phyloP scores from a whole-genome alignment of 108 stramenopile genomes.

The Ochromonas danica region DNA sequence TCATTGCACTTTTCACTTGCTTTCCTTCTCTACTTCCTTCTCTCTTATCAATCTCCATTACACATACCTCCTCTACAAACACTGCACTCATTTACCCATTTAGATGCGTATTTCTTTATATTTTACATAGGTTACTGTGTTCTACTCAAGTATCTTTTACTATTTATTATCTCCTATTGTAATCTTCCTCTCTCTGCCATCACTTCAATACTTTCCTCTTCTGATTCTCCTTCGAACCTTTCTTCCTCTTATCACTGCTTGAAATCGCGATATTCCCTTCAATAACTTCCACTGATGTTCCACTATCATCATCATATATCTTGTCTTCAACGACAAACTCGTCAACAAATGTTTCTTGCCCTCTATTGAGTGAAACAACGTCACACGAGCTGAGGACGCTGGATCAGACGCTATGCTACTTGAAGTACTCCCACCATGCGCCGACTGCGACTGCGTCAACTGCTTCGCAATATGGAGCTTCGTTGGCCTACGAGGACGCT shows the following conservation, averaged over 20 bases:
- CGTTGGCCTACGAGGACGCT: slow-evolving; percentile 12
- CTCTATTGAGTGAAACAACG: slow-evolving; percentile 15
- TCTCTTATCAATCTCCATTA: slow-evolving; percentile 17
- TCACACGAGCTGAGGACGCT: slow-evolving; percentile 13
- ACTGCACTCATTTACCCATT: slow-evolving; percentile 10
- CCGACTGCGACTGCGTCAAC: slow-evolving; percentile 12
- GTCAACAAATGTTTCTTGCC: slow-evolving; percentile 15
- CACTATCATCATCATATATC: slow-evolving; percentile 17
- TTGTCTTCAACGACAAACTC: slow-evolving; percentile 15
- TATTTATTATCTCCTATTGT: slow-evolving; percentile 17
- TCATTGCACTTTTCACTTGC: slow-evolving; percentile 15
- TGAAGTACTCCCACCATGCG: slow-evolving; percentile 13
- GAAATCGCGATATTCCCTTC: slow-evolving; percentile 15
- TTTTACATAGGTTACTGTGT: slow-evolving; percentile 17
- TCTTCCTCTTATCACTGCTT: slow-evolving; percentile 15
- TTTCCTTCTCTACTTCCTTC: slow-evolving; percentile 15
- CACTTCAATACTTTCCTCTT: slow-evolving; percentile 16
- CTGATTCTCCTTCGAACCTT: slow-evolving; percentile 9
- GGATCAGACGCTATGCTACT: slow-evolving; percentile 14
- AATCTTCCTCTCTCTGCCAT: slow-evolving; percentile 15
- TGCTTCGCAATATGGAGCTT: slow-evolving; percentile 15
- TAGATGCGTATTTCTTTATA: slow-evolving; percentile 17
- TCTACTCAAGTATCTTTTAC: slow-evolving; percentile 10
- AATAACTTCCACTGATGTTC: slow-evolving; percentile 10
- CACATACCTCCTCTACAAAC: slow-evolving; percentile 9